These are phyloP conservation scores for Thymus mandschuricus DNA, from an alignment of 257 asterid genomes.

Conservation along the genomic window DNA sequence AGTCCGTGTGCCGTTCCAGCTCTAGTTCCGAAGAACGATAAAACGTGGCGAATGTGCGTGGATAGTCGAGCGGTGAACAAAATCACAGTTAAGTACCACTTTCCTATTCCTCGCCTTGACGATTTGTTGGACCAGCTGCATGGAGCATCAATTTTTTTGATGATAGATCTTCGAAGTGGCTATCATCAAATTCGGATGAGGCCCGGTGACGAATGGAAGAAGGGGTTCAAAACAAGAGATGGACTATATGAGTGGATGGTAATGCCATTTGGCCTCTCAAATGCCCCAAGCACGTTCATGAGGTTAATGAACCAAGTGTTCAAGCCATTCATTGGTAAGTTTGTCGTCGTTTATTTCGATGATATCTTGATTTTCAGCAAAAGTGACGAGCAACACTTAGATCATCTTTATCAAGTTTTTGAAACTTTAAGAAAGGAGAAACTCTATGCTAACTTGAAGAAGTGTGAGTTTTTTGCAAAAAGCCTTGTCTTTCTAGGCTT, in stretches of 20 bases:
- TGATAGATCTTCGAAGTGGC: constrained; percentile 12
- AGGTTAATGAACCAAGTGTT: constrained; percentile 18
- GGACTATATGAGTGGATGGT: constrained; percentile 16
- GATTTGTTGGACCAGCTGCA: constrained; percentile 12
- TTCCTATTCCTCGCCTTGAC: constrained; percentile 20
- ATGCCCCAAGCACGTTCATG: constrained; percentile 25
- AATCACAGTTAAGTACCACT: constrained; percentile 19
- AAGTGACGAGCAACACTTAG: neutral
- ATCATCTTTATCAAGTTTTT: neutral
- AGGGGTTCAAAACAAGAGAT: constrained; percentile 22
- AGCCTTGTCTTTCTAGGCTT: constrained; percentile 5
- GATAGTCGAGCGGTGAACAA: neutral
- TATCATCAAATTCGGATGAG: constrained; percentile 18
- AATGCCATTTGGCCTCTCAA: constrained; percentile 19
- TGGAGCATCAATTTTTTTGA: neutral
- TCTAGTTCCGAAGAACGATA: no score
- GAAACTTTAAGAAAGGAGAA: neutral
- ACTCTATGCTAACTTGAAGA: neutral
- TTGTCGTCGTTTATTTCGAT: constrained; percentile 10
- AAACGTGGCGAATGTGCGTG: no score
- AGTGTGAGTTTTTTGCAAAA: neutral
- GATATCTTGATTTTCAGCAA: constrained; percentile 1
- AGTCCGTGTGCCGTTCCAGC: no score
- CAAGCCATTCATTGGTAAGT: constrained; percentile 8
- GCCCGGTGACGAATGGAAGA: constrained; percentile 25